phyloP scores from a whole-genome alignment of 2,329 filamentous ascomycete species.

The Trichoderma endophyticum region DNA sequence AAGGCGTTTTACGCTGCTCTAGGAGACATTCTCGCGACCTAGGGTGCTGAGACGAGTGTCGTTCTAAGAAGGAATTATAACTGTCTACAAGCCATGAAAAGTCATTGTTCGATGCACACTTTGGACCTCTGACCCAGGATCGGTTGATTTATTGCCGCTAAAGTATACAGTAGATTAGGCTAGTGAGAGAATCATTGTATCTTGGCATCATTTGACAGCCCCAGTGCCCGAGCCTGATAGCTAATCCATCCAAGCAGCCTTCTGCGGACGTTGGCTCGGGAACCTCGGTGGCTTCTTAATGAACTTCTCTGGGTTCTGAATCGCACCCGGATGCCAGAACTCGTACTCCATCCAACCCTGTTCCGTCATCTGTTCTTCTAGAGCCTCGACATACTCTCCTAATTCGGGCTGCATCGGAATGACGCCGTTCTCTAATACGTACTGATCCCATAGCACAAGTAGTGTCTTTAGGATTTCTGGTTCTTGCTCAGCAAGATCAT shows the following conservation, averaged over 20 bases:
- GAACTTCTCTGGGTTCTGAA: background rate
- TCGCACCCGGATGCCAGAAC: background rate
- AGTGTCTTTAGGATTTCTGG: background rate
- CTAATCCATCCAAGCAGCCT: background rate
- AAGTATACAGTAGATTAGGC: no score
- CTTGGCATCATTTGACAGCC: background rate
- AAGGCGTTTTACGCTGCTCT: no score
- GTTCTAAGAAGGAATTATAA: background rate
- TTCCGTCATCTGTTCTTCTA: background rate
- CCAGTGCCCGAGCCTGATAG: background rate
- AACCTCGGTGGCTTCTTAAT: background rate
- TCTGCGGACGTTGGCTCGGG: background rate
- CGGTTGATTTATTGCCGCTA: no score
- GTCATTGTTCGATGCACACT: background rate
- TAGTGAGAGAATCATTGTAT: no score
- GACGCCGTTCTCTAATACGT: background rate
- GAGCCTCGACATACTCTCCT: background rate
- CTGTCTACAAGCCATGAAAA: background rate
- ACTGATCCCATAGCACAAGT: background rate
- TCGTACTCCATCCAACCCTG: background rate
- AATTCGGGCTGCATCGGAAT: background rate
- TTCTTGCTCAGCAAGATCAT: background rate
- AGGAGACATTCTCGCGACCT: no score
- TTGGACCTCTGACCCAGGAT: background rate
- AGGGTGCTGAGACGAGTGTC: background rate